These are phyloP conservation scores for Hypoxylon subgilvum DNA, from an alignment of 495 filamentous ascomycete species.

Conservation along the genomic window DNA sequence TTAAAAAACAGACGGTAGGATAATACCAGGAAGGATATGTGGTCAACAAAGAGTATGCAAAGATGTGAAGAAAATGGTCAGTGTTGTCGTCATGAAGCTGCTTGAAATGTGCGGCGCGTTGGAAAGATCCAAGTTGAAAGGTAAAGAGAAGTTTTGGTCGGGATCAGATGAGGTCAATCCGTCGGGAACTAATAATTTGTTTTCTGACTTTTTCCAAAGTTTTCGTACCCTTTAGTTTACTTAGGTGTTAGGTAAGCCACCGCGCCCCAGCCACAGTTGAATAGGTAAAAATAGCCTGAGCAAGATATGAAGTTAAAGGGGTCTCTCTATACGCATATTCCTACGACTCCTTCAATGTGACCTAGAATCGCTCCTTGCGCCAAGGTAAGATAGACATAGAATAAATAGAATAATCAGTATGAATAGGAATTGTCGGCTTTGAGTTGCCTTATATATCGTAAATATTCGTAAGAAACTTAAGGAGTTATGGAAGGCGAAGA, in stretches of 20 bases:
- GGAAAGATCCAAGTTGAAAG: conserved; percentile 5
- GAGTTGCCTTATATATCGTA: too few relatives aligned
- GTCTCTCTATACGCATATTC: too few relatives aligned
- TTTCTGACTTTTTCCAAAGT: conserved; percentile 36
- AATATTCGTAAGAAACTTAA: too few relatives aligned
- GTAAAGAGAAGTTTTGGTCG: too few relatives aligned
- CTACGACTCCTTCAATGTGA: too few relatives aligned
- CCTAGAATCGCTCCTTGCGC: too few relatives aligned
- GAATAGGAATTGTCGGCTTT: too few relatives aligned
- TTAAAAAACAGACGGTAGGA: conserved; percentile 7
- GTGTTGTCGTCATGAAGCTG: too few relatives aligned
- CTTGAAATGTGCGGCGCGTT: conserved; percentile 17
- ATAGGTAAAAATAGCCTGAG: not conserved
- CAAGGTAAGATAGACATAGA: too few relatives aligned
- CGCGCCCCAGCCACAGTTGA: conserved; percentile 7
- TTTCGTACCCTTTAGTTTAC: conserved; percentile 34
- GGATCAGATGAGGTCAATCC: conserved; percentile 35
- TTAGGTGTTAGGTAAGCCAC: conserved; percentile 9
- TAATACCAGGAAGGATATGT: conserved; percentile 4
- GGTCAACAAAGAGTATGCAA: conserved; percentile 1
- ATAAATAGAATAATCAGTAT: too few relatives aligned
- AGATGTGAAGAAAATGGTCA: too few relatives aligned
- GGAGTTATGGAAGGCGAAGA: too few relatives aligned
- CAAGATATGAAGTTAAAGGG: not conserved
- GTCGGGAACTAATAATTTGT: conserved; percentile 30